Base-by-base conservation (phyloP, 768 basidiomycete genomes). In the Leccinum uliginosum region DNA sequence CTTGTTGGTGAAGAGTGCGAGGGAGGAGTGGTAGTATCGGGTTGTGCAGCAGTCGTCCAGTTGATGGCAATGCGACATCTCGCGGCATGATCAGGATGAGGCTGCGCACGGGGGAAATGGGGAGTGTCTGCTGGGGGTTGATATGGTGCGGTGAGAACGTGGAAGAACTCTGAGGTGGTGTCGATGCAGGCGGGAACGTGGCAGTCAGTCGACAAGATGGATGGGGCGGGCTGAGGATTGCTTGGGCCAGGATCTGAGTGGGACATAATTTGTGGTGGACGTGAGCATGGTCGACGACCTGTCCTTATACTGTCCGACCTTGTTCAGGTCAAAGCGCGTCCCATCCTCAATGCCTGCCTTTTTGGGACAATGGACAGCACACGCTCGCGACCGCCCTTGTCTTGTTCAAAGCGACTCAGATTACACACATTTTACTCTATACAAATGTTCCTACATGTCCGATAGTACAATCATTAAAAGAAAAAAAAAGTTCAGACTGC, bases 301-400 rank as follows among this genome's bases (percentile, higher is more conserved):
- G 34, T 55, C 58, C 65, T 69, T 68, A 62, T 66, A 62, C 40
- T 32, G 30, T 43, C 40, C 11, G n/a, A 21, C 64, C 40, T 19
- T 34, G 50, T 61, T 55, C 69, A 65, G 65, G 61, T 65, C 66
- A 71, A 72, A 64, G 70, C 70, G 52, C 51, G 53, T 10, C 53
- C 54, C 67, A 68, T 70, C 68, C 48, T 72, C 62, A 68, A 73
- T 47, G 59, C 61, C 44, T 73, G 53, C 72, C 71, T 72, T 73
- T 71, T 67, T 26, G 2, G 63, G 71, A 73, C 71, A 72, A 72
- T 27, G 60, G 53, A 35, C 44, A 6, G 14, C 19, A 57, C 63
- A 53, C 55, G 59, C 43, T 64, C 51, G 48, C 57, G 57, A 70
- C 69, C 59, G 43, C 34, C 11, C 59, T 72, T 64, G 61, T 64